These are phyloP conservation scores for Lactarius indigo DNA, from an alignment of 768 basidiomycete genomes.

Conservation along the genomic window DNA sequence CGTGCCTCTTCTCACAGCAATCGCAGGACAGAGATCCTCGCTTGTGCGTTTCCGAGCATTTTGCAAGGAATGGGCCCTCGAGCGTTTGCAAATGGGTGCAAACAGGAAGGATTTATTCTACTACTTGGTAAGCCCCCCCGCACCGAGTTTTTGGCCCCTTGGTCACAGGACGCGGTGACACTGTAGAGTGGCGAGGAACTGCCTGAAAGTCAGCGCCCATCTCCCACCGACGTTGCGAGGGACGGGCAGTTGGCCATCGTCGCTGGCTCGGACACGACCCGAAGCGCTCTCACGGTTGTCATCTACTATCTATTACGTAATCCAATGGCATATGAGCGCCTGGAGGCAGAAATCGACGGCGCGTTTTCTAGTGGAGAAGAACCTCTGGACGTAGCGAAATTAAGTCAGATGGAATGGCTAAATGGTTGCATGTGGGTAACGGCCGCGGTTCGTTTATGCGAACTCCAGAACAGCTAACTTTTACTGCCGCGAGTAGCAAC, in stretches of 20 bases:
- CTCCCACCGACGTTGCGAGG: background rate
- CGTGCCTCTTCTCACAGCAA: background rate
- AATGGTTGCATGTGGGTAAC: conserved; percentile 9
- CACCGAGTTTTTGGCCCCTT: background rate
- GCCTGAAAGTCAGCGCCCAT: background rate
- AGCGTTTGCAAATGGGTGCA: background rate
- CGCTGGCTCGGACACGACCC: background rate
- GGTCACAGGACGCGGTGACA: background rate
- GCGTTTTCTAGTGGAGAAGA: background rate
- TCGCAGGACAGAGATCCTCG: background rate
- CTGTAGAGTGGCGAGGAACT: conserved; percentile 10
- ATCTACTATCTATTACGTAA: background rate
- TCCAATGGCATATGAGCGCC: background rate
- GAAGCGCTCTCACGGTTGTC: background rate
- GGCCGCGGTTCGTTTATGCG: too few species aligned
- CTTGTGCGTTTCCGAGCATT: background rate
- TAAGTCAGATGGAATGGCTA: conserved; percentile 3
- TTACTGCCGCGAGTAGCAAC: background rate
- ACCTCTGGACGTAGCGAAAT: background rate
- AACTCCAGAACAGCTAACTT: background rate
- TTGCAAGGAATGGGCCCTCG: background rate
- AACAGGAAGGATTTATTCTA: conserved; percentile 37
- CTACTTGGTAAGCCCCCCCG: conserved; percentile 32
- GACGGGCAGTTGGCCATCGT: background rate
- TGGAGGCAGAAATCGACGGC: background rate